Base-by-base conservation (phyloP, 2,329 filamentous ascomycete genomes). In the Chaetomium olivaceum region DNA sequence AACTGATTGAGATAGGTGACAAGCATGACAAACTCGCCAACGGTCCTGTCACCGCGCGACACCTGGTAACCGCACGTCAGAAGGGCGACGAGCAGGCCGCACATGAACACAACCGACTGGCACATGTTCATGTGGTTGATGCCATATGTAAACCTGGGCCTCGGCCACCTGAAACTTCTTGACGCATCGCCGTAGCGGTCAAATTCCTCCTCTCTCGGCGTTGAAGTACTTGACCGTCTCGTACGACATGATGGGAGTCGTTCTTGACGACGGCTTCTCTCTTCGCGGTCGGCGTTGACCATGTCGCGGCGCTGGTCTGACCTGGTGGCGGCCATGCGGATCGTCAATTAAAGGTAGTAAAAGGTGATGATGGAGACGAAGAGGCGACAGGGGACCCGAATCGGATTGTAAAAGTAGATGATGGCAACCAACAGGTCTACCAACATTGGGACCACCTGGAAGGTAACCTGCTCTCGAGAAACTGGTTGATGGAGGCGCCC, bases 201-300 rank as follows among this genome's bases (percentile, higher is more conserved):
- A 71, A 92, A 93, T 74, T 95, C 91, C 74, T 91, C 93, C 93
- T 2, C 86, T 82, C 74, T 94, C 91, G 8, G 91, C 91, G 72
- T 94, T 94, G 82, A 95, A 95, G 74, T 94, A 94, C 76, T 94
- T 95, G 75, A 94, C 91, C 1, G 91, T 94, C 80, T 99, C 95
- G 77, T 98, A 99, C n/a, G 93, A 96, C 68, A 95, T 93, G 81
- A 99, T 95, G 0, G 0, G 95, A 98, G 77, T 99, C 95, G 75
- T 97, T 98, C 79, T 98, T 98, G 71, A 98, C 93, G 71, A 98
- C 93, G 7, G 95, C 95, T 77, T 97, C 94, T n/a, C 78, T 97
- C 93, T 78, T 97, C 93, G 69, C 95, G 87, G 71, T 95, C 93
- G 16, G 93, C 92, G 75, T 97, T 98, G 59, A 94, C 94, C 90